Evolutionary conservation across 805 yeast genomes (phyloP), one percentile per base, ranked within the genome.

Genomic region (Lachancea fermentati): DNA sequence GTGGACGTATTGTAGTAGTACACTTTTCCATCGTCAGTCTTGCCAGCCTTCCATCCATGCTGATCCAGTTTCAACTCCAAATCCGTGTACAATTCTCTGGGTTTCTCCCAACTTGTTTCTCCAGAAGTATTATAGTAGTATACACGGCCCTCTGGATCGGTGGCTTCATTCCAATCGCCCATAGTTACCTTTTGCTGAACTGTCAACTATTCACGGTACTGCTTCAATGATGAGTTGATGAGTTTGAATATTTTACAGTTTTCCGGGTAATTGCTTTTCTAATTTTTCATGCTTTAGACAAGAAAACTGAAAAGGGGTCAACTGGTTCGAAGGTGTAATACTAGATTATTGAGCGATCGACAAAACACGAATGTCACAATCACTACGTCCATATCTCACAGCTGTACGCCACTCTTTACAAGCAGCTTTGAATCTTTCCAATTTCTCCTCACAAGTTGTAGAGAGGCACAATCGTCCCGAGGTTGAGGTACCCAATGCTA

Each of bases 391-490:
- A 44, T 93, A 93, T 57, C 74, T 93, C 39, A 81, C 85, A 5
- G 96, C 97, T 1, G 98, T 93, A 29, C 82, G 97, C 63, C 77
- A 83, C 42, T 87, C 97, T 19, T 74, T 93, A 51, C 86, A 94
- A 19, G 97, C 96, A 7, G 95, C 97, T 5, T 72, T 93, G 31
- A 86, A 96, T 54, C 71, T 93, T 48, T 91, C 87, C 59, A 89
- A 89, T 67, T 93, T 93, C 61, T 83, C 97, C 24, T 93, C 97
- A 6, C 96, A 91, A 65, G 75, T 85, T 42, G 96, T 85, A 15
- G 98, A 93, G 68, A 84, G 98, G 65, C 98, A 93, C 71, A 93
- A 91, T 67, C 77, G 91, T 50, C 98, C 98, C 3, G 98, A 93
- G 63, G 83, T 93, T 37, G 98, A 93, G 64, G 89, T 85, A 28